Evolutionary conservation across 108 stramenopile genomes (phyloP), one percentile per base, ranked within the genome.

Genomic region (Nannochloropsis gaditana): DNA sequence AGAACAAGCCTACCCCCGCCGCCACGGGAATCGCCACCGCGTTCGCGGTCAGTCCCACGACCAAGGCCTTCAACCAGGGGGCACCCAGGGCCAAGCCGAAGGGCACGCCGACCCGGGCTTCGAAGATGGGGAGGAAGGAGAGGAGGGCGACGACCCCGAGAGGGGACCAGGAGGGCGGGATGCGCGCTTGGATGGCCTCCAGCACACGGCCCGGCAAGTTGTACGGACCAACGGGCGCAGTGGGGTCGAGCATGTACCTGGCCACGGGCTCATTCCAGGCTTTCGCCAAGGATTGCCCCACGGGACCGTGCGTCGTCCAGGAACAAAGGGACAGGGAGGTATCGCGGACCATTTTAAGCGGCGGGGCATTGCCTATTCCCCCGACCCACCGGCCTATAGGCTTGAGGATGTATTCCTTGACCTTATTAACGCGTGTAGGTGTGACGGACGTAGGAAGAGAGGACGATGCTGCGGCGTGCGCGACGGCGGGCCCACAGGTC

Each of bases 101-200:
- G 59, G 59, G 59, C 19, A 73, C 59, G 15, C 59, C 59, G 19
- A 73, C 59, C 15, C 59, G 59, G 19, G 59, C 59, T 73, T 73
- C 59, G 59, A 73, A 73, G 59, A 73, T 73, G 59, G 59, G 59
- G 59, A 73, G 59, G 59, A 73, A 73, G 59, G 59, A 73, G 59
- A 73, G 59, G 59, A 73, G 59, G 4, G 59, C 59, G 59, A 73
- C 59, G 59, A 73, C 59, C 19, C 19, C 59, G 4, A 73, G 59
- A n/a, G 59, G 59, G 5, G 59, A 73, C 59, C 59, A 73, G 4
- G 59, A 19, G 59, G 59, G 59, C 15, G 59, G 59, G 59, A 73
- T n/a, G 59, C 59, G 59, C 19, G 59, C 59, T n/a, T 73, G 59
- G 59, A 73, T 73, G 59, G 59, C 59, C 59, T 73, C 59, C 2